Conservation (phyloP, 2,329 filamentous ascomycete genomes). For the Gnomoniopsis smithogilvyi region DNA sequence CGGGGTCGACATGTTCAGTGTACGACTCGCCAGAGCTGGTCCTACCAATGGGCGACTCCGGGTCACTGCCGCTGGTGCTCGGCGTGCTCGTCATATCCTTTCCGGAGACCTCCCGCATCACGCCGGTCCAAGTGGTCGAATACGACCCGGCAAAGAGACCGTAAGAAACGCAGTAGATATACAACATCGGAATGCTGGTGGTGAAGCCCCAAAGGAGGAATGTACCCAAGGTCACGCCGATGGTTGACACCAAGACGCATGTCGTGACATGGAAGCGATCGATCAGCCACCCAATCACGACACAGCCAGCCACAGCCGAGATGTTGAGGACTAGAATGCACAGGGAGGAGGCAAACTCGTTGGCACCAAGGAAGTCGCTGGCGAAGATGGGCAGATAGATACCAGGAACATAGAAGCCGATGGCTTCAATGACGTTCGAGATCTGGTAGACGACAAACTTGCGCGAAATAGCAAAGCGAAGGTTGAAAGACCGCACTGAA, state of each 20-base stretch:
- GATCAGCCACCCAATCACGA: constrained; percentile 54
- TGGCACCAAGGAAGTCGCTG: constrained; percentile 39
- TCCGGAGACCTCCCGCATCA: constrained; percentile 42
- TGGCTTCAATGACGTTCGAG: constrained; percentile 55
- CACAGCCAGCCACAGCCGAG: constrained; percentile 56
- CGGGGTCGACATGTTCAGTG: constrained; percentile 35
- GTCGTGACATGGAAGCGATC: constrained; percentile 52
- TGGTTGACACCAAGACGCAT: constrained; percentile 54
- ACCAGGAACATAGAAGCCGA: constrained; percentile 61
- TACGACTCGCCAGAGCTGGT: constrained; percentile 8
- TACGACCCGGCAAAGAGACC: constrained; percentile 65
- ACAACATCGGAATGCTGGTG: constrained; percentile 48
- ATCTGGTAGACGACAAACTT: constrained; percentile 56
- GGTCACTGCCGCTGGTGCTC: constrained; percentile 8
- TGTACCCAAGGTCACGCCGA: constrained; percentile 52
- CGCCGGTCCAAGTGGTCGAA: constrained; percentile 59
- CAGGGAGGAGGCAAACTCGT: constrained; percentile 48
- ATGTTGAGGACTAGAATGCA: constrained; percentile 59
- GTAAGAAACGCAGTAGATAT: constrained; percentile 59
- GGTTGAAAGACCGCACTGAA: constrained; percentile 37
- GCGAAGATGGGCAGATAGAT: constrained; percentile 62
- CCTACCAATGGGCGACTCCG: constrained; percentile 17
- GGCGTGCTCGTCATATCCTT: constrained; percentile 14
- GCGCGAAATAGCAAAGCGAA: constrained; percentile 48
- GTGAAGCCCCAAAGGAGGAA: constrained; percentile 63